Evolutionary conservation across 371 early-diverging fungal genomes (phyloP).

Genomic region (Rhizopus arrhizus): DNA sequence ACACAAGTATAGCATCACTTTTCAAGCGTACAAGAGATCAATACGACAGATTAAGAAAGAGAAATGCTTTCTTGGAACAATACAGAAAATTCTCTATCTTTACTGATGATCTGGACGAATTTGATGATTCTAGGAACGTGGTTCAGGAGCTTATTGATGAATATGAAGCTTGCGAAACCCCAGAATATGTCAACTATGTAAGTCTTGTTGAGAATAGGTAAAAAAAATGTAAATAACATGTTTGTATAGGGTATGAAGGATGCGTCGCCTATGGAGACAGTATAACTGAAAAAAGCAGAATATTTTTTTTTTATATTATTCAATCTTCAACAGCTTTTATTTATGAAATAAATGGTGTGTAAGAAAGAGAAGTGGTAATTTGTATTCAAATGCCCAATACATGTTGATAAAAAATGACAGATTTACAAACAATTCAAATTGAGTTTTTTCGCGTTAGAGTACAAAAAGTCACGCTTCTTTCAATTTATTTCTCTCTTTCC

Average conservation of each 20-base stretch:
- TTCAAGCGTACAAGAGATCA: conserved; percentile 95
- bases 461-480: not conserved
- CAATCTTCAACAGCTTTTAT: no score
- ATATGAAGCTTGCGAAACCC: conserved; percentile 93
- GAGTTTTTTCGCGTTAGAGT: no score
- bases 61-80: conserved; percentile 99
- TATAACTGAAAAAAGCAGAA: not conserved
- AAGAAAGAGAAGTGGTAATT: no score
- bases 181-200: conserved; percentile 66
- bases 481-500: conserved; percentile 1
- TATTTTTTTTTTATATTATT: no score
- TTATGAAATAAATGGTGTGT: no score
- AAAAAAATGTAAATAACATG: not conserved
- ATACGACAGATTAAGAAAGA: conserved; percentile 94
- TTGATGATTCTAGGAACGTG: conserved; percentile 84
- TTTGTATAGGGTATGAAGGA: conserved; percentile 14
- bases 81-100: conserved; percentile 88
- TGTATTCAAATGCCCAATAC: no score
- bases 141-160: conserved; percentile 92
- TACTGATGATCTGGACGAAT: conserved; percentile 86
- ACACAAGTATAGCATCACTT: conserved; percentile 91
- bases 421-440: no score
- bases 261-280: conserved; percentile 20
- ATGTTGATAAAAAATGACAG: no score
- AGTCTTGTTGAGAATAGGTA: not conserved